These are phyloP conservation scores for Saturnispora gosingensis DNA, from an alignment of 805 yeast species.

Conservation along the genomic window DNA sequence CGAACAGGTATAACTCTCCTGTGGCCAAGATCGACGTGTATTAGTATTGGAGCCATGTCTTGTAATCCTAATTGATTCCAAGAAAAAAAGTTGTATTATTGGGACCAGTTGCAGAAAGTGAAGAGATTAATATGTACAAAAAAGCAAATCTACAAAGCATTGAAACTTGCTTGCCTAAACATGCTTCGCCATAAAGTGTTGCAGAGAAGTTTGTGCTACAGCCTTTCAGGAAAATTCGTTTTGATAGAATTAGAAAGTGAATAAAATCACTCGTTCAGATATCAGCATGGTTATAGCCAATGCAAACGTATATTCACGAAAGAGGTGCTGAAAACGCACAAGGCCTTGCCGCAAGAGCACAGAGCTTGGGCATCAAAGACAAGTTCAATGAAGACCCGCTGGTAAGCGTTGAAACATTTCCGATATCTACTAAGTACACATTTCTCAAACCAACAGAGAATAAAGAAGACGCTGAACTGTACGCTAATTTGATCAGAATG, in stretches of 20 bases:
- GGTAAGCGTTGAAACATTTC: constrained; percentile 9
- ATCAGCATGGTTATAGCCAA: not conserved
- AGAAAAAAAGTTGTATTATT: not conserved
- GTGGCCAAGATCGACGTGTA: not conserved
- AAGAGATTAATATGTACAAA: not conserved
- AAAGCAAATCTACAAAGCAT: not conserved
- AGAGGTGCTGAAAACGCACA: constrained; percentile 9
- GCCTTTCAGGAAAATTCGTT: not conserved
- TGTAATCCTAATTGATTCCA: not conserved
- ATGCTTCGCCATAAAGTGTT: too few relatives aligned
- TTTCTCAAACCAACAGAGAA: constrained; percentile 9
- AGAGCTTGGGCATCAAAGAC: constrained; percentile 8
- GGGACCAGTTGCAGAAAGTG: not conserved
- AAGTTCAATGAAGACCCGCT: constrained; percentile 12
- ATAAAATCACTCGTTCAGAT: not conserved
- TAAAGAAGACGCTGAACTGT: constrained; percentile 6
- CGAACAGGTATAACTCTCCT: constrained; percentile 15
- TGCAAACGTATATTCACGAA: constrained; percentile 12
- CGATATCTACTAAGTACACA: constrained; percentile 4
- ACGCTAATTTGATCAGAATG: constrained; percentile 11
- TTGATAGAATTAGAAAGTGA: not conserved
- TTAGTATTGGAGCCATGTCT: constrained; percentile 2
- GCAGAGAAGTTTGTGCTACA: not conserved
- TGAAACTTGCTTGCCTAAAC: too few relatives aligned
- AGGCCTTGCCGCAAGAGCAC: constrained; percentile 9